These are phyloP conservation scores for Mycena vulgaris DNA, from an alignment of 768 basidiomycete species.

Conservation along the genomic window DNA sequence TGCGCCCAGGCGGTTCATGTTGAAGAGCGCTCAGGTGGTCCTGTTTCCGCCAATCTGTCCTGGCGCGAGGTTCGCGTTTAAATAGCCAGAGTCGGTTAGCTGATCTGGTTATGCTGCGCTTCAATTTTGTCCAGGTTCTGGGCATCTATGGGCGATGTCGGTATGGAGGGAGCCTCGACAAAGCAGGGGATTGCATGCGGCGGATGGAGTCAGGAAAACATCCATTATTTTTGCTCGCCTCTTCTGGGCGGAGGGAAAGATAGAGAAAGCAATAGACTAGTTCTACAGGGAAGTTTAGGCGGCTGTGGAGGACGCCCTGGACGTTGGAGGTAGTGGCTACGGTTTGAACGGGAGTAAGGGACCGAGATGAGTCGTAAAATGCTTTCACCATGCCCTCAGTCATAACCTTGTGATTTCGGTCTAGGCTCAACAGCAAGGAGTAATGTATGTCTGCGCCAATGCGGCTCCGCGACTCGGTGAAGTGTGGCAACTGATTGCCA, in stretches of 20 bases:
- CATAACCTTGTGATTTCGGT: background rate
- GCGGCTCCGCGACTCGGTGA: background rate
- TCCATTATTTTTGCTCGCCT: constrained; percentile 1
- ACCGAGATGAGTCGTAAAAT: background rate
- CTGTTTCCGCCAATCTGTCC: background rate
- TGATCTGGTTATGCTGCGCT: background rate
- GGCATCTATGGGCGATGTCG: background rate
- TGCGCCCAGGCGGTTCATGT: constrained; percentile 1
- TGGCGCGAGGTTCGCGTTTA: background rate
- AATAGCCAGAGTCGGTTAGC: background rate
- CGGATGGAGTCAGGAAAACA: background rate
- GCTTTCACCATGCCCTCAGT: background rate
- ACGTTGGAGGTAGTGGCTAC: constrained; percentile 11
- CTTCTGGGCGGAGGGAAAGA: constrained; percentile 7
- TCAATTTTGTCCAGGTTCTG: background rate
- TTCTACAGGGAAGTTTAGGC: background rate
- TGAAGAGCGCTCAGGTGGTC: background rate
- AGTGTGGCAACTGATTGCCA: background rate
- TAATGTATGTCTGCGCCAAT: background rate
- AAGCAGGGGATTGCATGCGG: background rate
- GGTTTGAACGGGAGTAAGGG: constrained; percentile 10
- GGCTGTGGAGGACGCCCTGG: background rate
- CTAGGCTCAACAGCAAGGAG: background rate
- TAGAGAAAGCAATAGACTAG: background rate
- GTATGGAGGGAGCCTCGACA: constrained; percentile 1